Percentiles rank a stretch among this genome's conserved stretches.
Conservation (phyloP, 768 basidiomycete genomes). For the Boletus insuetus region DNA sequence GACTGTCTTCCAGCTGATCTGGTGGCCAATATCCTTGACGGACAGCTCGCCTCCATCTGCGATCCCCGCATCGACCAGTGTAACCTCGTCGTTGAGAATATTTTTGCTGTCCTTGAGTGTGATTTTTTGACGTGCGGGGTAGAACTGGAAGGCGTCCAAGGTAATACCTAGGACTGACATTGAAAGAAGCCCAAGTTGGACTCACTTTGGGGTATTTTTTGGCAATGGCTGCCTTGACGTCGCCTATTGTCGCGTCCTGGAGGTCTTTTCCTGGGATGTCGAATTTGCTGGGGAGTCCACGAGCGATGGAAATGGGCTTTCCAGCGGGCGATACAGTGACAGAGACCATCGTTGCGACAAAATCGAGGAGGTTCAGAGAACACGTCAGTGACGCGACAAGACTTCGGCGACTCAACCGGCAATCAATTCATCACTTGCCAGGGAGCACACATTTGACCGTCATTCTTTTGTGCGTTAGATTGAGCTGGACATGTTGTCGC, state of each 20-base stretch:
- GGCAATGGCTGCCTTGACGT: slow-evolving; percentile 67
- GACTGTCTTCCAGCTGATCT: slow-evolving; percentile 85
- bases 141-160: slow-evolving; percentile 48
- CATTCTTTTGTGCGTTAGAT: background rate
- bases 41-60: slow-evolving; percentile 60
- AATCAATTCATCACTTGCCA: background rate
- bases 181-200: background rate
- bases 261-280: slow-evolving; percentile 44
- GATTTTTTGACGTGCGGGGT: slow-evolving; percentile 69
- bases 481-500: slow-evolving; percentile 9
- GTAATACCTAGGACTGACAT: slow-evolving; percentile 1
- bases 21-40: slow-evolving; percentile 89
- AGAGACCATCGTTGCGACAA: slow-evolving; percentile 40
- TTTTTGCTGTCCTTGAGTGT: slow-evolving; percentile 60
- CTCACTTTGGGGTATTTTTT: slow-evolving; percentile 50
- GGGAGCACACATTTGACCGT: no score
- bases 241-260: slow-evolving; percentile 55
- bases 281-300: slow-evolving; percentile 49
- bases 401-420: slow-evolving; percentile 2
- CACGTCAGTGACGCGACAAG: background rate
- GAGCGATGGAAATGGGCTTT: slow-evolving; percentile 45
- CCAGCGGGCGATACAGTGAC: slow-evolving; percentile 53
- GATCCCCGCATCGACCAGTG: slow-evolving; percentile 56
- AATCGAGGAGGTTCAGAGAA: no score
- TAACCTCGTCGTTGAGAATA: slow-evolving; percentile 59